Evolutionary conservation across 192 early-diverging fungal species (phyloP), one percentile per base, ranked within the genome.

Genomic region (Backusella luteola): DNA sequence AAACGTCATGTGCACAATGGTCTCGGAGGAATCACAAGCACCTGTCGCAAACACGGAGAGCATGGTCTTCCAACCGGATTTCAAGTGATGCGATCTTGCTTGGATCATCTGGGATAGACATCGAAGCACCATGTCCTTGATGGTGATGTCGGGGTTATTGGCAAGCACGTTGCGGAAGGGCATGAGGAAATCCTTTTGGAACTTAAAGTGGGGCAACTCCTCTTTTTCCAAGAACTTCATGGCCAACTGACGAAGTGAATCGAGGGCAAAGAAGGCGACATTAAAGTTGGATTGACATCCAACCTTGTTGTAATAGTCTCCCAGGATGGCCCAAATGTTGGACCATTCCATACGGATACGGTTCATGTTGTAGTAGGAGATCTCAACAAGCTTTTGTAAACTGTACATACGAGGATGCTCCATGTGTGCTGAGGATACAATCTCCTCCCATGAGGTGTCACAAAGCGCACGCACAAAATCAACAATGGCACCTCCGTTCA

Each of bases 161-260:
- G 89, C 94, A 66, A 94, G 77, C 23, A 93, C 88, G 44, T 91
- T 85, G 5, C 94, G 93, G 82, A 97, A 98, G 36, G 94, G 95
- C 67, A 91, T 90, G 73, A 98, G 81, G 76, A 98, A 97, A 81
- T 98, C 97, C 80, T 94, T 94, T 84, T 98, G 97, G 76, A 96
- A 94, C 38, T 94, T 91, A 84, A 94, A 98, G 81, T 98, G 94
- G 14, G 92, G 91, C 68, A 98, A 82, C 86, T 98, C 97, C 84
- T 98, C 97, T 73, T 96, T 91, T 73, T 96, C 96, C 83, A 98
- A 85, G 70, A 98, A 96, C 83, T 96, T 95, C 91, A 95, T 95
- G 71, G 92, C 88, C 12, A 98, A 85, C 83, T 98, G 97, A 15
- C 96, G 92, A 71, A 98, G 82, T 21, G 93, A 93, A 80, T 98